Percentiles rank a stretch among this genome's conserved stretches.
Conservation (phyloP, 2,329 filamentous ascomycete genomes). For the Penicillium psychrosexuale region DNA sequence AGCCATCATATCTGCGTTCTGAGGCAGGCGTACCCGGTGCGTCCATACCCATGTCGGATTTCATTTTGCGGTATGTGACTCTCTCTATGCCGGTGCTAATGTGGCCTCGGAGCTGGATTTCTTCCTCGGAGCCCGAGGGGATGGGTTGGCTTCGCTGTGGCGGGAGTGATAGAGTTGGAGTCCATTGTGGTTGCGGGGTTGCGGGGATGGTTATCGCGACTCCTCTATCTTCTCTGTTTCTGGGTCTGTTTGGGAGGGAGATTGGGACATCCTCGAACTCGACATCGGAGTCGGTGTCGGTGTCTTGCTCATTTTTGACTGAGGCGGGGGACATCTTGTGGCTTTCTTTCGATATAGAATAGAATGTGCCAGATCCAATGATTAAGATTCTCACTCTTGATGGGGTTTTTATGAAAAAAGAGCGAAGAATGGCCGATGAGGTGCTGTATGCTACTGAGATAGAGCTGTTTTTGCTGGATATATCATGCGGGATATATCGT, state of each 20-base stretch:
- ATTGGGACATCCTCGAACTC: conserved; percentile 24
- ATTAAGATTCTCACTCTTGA: no score
- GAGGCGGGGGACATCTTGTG: conserved; percentile 3
- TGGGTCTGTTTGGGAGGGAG: neutral
- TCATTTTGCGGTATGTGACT: conserved; percentile 28
- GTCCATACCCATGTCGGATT: conserved; percentile 39
- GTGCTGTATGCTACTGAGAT: neutral
- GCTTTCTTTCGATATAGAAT: neutral
- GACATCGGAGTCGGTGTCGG: conserved; percentile 17
- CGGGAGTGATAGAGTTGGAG: conserved; percentile 41
- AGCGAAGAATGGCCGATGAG: no score
- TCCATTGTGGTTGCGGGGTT: conserved; percentile 13
- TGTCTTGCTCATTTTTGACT: conserved; percentile 3
- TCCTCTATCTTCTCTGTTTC: neutral
- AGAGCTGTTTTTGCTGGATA: neutral
- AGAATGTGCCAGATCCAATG: neutral
- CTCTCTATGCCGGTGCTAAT: conserved; percentile 17
- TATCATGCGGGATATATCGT: neutral
- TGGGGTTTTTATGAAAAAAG: neutral
- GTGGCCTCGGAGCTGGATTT: conserved; percentile 39
- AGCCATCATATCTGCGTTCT: conserved; percentile 56
- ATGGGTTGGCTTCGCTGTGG: conserved; percentile 54
- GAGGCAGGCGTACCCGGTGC: conserved; percentile 28
- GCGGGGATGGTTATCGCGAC: neutral
- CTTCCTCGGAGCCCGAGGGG: conserved; percentile 56